Percentiles rank a stretch among this genome's conserved stretches.
These are phyloP conservation scores for Astrephomene gubernaculifera DNA, from an alignment of 139 green algal species.

Conservation along the genomic window DNA sequence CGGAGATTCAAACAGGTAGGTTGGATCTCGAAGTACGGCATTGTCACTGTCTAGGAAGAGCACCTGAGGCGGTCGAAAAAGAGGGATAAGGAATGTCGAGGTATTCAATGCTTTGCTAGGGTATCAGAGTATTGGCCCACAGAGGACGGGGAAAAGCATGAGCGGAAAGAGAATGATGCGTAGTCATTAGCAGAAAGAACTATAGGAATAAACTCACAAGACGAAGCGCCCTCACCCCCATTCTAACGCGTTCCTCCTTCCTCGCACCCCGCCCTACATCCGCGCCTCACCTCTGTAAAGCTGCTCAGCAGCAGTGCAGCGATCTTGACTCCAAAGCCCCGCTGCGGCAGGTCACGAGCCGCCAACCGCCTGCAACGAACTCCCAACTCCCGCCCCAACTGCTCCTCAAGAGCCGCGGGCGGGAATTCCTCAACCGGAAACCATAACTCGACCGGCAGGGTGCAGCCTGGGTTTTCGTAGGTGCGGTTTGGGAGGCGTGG, in stretches of 20 bases:
- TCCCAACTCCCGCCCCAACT: constrained; percentile 44
- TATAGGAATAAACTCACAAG: no score
- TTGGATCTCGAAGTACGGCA: constrained; percentile 61
- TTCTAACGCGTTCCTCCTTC: not conserved
- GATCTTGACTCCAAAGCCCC: constrained; percentile 64
- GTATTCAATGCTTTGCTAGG: no score
- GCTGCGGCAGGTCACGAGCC: constrained; percentile 30
- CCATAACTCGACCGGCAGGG: constrained; percentile 66
- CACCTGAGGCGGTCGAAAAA: constrained; percentile 43
- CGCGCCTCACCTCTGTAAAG: constrained; percentile 54
- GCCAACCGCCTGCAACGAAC: not conserved
- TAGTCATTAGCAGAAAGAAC: not conserved
- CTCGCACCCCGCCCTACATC: not conserved
- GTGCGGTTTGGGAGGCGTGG: not conserved
- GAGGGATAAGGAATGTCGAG: no score
- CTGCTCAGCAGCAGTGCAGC: constrained; percentile 57
- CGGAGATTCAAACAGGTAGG: constrained; percentile 52
- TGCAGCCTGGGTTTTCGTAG: constrained; percentile 48
- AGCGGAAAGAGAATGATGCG: not conserved
- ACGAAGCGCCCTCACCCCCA: not conserved
- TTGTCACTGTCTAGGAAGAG: constrained; percentile 80
- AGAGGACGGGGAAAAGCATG: not conserved
- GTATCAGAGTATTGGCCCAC: not conserved
- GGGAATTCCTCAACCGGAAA: constrained; percentile 55
- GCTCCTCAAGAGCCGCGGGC: constrained; percentile 37